Conservation (phyloP, 1,284 basidiomycete species). For the Somion occarium region DNA sequence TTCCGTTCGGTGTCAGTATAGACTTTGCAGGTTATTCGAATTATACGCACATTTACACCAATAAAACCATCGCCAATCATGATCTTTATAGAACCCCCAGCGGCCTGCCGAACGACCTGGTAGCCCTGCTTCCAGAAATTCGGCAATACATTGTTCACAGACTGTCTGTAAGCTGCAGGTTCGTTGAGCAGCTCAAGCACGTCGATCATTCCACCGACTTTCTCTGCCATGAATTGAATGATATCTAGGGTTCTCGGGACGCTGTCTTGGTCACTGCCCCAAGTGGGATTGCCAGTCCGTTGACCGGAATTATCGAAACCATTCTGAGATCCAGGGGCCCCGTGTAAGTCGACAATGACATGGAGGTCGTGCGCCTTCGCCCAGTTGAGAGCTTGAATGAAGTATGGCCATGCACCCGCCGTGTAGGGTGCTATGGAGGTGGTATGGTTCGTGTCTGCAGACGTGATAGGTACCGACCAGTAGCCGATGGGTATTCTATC, state of each 20-base stretch:
- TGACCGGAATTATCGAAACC: constrained; percentile 86
- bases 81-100: constrained; percentile 43
- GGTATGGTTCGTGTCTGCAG: constrained; percentile 44
- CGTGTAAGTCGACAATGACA: constrained; percentile 70
- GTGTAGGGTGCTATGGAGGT: constrained; percentile 53
- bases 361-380: constrained; percentile 51
- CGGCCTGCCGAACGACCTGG: constrained; percentile 43
- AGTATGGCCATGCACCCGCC: constrained; percentile 64
- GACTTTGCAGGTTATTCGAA: too few species aligned
- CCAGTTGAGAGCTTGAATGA: constrained; percentile 63
- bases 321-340: constrained; percentile 68
- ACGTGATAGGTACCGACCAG: constrained; percentile 67
- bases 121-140: constrained; percentile 58
- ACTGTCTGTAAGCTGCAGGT: constrained; percentile 45
- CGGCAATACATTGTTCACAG: constrained; percentile 38
- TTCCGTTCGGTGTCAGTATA: neutral
- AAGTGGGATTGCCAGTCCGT: constrained; percentile 54
- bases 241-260: constrained; percentile 63
- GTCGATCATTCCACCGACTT: constrained; percentile 52
- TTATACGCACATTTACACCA: constrained; percentile 47
- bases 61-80: constrained; percentile 77
- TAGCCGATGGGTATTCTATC: constrained; percentile 67
- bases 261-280: constrained; percentile 55
- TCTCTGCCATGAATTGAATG: constrained; percentile 50
- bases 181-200: constrained; percentile 66